phyloP scores from a whole-genome alignment of 202 grass and related monocot species.

The Hordeum pubiflorum region DNA sequence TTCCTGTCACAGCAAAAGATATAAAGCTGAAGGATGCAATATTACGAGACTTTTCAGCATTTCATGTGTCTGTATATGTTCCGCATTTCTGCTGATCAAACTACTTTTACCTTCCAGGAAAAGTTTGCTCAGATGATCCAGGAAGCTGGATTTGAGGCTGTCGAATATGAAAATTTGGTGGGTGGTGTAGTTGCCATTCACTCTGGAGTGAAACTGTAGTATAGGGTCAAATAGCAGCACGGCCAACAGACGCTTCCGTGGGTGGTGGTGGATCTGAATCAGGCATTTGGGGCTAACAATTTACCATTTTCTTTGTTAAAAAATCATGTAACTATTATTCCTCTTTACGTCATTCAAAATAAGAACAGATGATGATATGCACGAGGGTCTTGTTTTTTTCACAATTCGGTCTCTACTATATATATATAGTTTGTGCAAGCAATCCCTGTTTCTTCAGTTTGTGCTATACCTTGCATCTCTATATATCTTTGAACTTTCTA shows the following conservation, averaged over 20 bases:
- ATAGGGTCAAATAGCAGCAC: neutral
- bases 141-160: conserved; percentile 77
- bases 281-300: neutral
- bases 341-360: neutral
- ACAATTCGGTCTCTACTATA: neutral
- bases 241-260: no score
- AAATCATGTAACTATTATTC: neutral
- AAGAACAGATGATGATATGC: neutral
- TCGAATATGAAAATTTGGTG: conserved; percentile 90
- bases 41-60: neutral
- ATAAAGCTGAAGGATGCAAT: neutral
- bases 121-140: conserved; percentile 86
- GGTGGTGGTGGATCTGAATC: neutral
- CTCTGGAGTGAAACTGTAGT: conserved; percentile 72
- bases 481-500: neutral
- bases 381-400: neutral
- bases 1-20: neutral
- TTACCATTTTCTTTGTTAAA: neutral
- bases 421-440: neutral
- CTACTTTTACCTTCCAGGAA: conserved; percentile 33
- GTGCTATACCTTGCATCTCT: neutral
- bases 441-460: neutral
- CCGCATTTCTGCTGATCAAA: neutral
- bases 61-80: neutral
- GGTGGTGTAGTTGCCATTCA: conserved; percentile 89